phyloP scores from a whole-genome alignment of 305 asterid species.

The Andrographis paniculata region DNA sequence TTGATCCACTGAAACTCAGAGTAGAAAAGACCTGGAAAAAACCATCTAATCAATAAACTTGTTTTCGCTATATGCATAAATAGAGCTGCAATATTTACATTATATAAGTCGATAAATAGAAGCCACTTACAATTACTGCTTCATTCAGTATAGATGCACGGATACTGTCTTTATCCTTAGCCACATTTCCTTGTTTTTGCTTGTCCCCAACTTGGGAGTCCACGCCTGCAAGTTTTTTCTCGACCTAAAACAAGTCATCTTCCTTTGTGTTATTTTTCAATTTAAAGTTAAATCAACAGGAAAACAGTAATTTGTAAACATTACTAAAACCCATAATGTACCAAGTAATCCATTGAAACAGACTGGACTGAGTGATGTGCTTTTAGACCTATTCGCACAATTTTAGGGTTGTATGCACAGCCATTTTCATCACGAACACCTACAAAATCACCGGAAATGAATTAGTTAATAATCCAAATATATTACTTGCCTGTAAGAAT shows the following conservation, averaged over 20 bases:
- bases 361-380: conserved; percentile 95
- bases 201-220: conserved; percentile 71
- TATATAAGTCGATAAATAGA: conserved; percentile 8
- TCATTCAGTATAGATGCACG: conserved; percentile 91
- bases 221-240: conserved; percentile 72
- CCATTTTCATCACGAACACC: conserved; percentile 94
- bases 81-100: conserved; percentile 11
- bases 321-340: conserved; percentile 23
- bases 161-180: conserved; percentile 69
- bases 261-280: conserved; percentile 7
- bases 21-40: conserved; percentile 90
- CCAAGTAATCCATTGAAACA: conserved; percentile 97
- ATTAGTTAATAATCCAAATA: conserved; percentile 12
- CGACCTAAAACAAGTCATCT: conserved; percentile 42
- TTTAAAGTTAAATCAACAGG: background rate
- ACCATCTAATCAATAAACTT: conserved; percentile 24
- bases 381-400: conserved; percentile 93
- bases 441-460: conserved; percentile 29
- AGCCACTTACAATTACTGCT: conserved; percentile 76
- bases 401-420: conserved; percentile 80
- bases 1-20: conserved; percentile 91
- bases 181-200: conserved; percentile 78
- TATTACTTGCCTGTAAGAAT: conserved; percentile 9
- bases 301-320: background rate
- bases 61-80: conserved; percentile 16